These are phyloP conservation scores for Moesziomyces antarcticus DNA, from an alignment of 1,284 basidiomycete species.

Conservation along the genomic window DNA sequence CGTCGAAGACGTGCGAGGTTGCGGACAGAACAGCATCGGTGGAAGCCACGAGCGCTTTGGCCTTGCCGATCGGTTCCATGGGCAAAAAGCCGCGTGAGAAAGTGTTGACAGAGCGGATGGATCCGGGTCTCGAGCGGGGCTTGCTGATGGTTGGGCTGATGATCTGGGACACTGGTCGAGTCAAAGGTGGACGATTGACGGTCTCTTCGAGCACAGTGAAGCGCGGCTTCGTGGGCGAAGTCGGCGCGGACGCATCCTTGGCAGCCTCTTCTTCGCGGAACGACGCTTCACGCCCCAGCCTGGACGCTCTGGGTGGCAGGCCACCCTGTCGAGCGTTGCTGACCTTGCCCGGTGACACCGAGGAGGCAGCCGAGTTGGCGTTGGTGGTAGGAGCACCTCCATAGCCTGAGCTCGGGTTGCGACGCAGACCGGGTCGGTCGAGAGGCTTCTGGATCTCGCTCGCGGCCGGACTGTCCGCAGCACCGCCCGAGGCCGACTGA, in stretches of 20 bases:
- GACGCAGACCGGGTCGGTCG: constrained; percentile 38
- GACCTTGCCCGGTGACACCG: constrained; percentile 36
- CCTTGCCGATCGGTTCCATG: constrained; percentile 58
- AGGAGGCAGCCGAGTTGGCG: constrained; percentile 33
- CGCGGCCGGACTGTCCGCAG: constrained; percentile 22
- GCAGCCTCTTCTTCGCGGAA: constrained; percentile 25
- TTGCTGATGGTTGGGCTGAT: constrained; percentile 16
- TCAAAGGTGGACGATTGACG: constrained; percentile 9
- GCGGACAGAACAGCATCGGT: constrained; percentile 46
- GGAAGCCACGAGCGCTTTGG: constrained; percentile 53
- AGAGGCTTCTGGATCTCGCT: constrained; percentile 30
- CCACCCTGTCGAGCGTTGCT: constrained; percentile 2
- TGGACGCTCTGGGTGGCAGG: constrained; percentile 16
- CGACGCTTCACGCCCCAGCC: constrained; percentile 25
- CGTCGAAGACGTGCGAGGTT: constrained; percentile 34
- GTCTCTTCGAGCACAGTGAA: constrained; percentile 22
- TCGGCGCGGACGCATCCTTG: constrained; percentile 4
- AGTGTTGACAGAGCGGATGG: constrained; percentile 52
- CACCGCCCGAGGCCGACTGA: background rate
- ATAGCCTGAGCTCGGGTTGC: constrained; percentile 41
- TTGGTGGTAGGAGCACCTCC: constrained; percentile 17
- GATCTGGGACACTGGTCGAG: constrained; percentile 39
- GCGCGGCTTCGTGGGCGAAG: constrained; percentile 25
- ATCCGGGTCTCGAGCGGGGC: constrained; percentile 42
- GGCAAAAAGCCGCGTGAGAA: constrained; percentile 47